A percentile compares a stretch with the other conserved stretches of the same genome.
Conservation (phyloP, 1,284 basidiomycete genomes). For the Trichosporon ovoides region DNA sequence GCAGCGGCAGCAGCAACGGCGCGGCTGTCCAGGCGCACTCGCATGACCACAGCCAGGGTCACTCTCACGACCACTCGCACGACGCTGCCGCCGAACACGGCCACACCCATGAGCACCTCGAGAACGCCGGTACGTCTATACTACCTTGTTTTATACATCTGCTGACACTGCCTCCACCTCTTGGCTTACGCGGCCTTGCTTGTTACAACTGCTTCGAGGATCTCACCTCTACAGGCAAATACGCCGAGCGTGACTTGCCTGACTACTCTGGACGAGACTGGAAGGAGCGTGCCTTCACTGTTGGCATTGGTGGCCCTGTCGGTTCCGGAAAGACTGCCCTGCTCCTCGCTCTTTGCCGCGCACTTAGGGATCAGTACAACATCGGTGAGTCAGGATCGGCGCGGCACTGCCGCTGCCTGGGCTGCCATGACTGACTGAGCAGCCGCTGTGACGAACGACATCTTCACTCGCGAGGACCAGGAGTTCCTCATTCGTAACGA, state of each 20-base stretch:
- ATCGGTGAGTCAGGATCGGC: slow-evolving; percentile 74
- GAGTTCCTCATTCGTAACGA: slow-evolving; percentile 92
- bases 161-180: not conserved
- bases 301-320: slow-evolving; percentile 95
- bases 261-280: slow-evolving; percentile 81
- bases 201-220: not conserved
- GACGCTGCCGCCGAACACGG: slow-evolving; percentile 60
- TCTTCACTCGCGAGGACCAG: slow-evolving; percentile 95
- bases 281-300: slow-evolving; percentile 87
- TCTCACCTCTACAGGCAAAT: slow-evolving; percentile 66
- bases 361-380: slow-evolving; percentile 76
- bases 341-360: slow-evolving; percentile 83
- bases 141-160: too few species aligned
- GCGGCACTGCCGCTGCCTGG: not conserved
- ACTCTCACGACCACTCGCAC: slow-evolving; percentile 29
- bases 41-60: slow-evolving; percentile 27
- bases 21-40: slow-evolving; percentile 7
- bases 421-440: slow-evolving; percentile 3
- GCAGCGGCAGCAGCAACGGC: slow-evolving; percentile 22
- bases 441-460: slow-evolving; percentile 95
- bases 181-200: not conserved
- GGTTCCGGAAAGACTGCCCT: slow-evolving; percentile 97
- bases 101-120: slow-evolving; percentile 84
- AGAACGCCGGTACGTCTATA: slow-evolving; percentile 65
- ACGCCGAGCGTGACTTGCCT: slow-evolving; percentile 84